A percentile compares a stretch with the other conserved stretches of the same genome.
Evolutionary conservation across 2,329 filamentous ascomycete species (phyloP).

Genomic region (Botrytis cinerea): DNA sequence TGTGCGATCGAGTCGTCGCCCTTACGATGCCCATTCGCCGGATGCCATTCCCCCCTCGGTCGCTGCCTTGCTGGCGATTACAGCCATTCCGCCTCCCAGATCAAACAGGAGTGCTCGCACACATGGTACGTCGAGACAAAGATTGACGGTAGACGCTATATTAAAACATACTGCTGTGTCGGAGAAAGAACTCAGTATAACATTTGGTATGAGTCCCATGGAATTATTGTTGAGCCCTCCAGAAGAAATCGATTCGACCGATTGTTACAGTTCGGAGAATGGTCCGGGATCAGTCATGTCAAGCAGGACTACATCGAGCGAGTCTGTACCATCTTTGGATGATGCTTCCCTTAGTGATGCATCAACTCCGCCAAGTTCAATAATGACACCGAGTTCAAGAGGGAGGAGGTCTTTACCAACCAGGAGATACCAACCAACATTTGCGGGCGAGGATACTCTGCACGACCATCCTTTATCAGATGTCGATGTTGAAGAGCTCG

Average conservation of each 20-base stretch:
- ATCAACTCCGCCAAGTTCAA: constrained; percentile 37
- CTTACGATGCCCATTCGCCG: constrained; percentile 51
- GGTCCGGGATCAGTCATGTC: constrained; percentile 55
- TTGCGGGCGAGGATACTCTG: constrained; percentile 48
- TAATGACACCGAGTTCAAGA: constrained; percentile 40
- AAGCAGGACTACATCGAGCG: constrained; percentile 57
- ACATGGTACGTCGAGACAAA: constrained; percentile 33
- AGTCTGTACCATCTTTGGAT: constrained; percentile 60
- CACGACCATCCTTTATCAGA: constrained; percentile 54
- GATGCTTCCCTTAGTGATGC: constrained; percentile 52
- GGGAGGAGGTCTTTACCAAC: constrained; percentile 48
- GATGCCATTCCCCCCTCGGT: constrained; percentile 60
- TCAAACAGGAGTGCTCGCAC: constrained; percentile 30
- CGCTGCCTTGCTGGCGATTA: constrained; percentile 61
- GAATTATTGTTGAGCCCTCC: constrained; percentile 62
- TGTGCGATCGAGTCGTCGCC: constrained; percentile 36
- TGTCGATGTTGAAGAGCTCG: constrained; percentile 49
- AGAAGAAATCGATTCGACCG: constrained; percentile 56
- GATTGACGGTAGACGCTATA: constrained; percentile 59
- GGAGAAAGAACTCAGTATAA: constrained; percentile 57
- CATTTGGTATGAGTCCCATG: constrained; percentile 55
- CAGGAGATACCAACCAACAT: constrained; percentile 57
- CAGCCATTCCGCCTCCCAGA: constrained; percentile 56
- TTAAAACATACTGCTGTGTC: constrained; percentile 53
- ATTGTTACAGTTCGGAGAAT: constrained; percentile 52